Base-by-base conservation (phyloP, 73 alveolate genomes). In the Blepharisma japonicum region DNA sequence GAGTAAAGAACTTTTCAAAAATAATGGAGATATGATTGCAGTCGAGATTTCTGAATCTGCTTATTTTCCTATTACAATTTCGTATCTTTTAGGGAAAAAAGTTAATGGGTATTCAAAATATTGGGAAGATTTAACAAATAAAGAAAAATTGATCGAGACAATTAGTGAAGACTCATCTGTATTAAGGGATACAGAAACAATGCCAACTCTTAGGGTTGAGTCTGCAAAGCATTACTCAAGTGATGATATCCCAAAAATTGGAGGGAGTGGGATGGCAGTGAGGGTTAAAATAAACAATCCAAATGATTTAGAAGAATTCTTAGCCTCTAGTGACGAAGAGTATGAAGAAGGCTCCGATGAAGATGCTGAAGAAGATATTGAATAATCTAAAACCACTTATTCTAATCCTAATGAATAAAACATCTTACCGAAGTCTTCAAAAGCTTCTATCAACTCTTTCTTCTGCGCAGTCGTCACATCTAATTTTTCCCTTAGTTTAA, bases 51-150 rank as follows among this genome's bases (percentile, higher is more conserved):
- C 14, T 20, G 67, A 14, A 14, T 11, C 67, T 14, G 67, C 67
- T 53, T 61, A 14, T 61, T n/a, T 25, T 14, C 74, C 74, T 61
- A 5, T 61, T n/a, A 61, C 47, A 14, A 14, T 61, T n/a, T 61
- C 74, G 39, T 61, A 18, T 61, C 47, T 61, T 9, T 9, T 25
- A 8, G 74, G 74, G 23, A 20, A 25, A 8, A 61, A 39, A 25
- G 74, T 61, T 20, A 25, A n/a, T 14, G 74, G 74, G 47, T 61
- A 61, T 61, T n/a, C 14, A 25, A 61, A 39, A 48, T 61, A 61
- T 61, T 61, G 38, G 38, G 74, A 61, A 61, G 50, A 61, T 25
- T 25, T 61, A 9, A 9, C 23, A 14, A 39, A 61, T 61, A 61
- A 25, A 39, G 39, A 20, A 25, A n/a, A 25, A 9, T 9, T 61